A percentile compares a stretch with the other conserved stretches of the same genome.
Conservation (phyloP, 768 basidiomycete species). For the Neoboletus subvelutipes region DNA sequence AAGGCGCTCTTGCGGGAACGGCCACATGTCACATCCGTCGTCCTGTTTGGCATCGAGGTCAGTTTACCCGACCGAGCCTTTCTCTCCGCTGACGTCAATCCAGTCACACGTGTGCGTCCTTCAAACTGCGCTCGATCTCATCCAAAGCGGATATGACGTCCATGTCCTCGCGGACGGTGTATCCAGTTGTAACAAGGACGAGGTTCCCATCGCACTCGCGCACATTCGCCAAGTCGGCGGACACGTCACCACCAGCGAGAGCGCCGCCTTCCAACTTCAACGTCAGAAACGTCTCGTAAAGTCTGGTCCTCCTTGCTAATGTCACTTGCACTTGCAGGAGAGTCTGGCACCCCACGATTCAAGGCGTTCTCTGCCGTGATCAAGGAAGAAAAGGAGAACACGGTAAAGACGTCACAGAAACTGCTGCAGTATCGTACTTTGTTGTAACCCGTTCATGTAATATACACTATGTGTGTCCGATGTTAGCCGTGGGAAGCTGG, state of each 20-base stretch:
- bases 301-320: conserved; percentile 15
- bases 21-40: conserved; percentile 53
- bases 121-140: conserved; percentile 75
- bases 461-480: not conserved
- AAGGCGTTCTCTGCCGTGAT: conserved; percentile 68
- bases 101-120: conserved; percentile 89
- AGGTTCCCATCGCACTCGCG: conserved; percentile 72
- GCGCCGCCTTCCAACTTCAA: conserved; percentile 74
- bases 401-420: conserved; percentile 38
- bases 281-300: conserved; percentile 35
- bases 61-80: conserved; percentile 13
- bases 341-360: conserved; percentile 64
- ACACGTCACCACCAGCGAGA: conserved; percentile 78
- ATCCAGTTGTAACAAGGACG: conserved; percentile 77
- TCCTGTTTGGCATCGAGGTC: conserved; percentile 90
- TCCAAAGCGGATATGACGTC: conserved; percentile 48
- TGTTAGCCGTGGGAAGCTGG: conserved; percentile 21
- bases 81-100: conserved; percentile 4
- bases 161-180: conserved; percentile 84
- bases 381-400: conserved; percentile 74
- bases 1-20: conserved; percentile 46
- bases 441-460: conserved; percentile 7
- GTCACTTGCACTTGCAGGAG: conserved; percentile 39
- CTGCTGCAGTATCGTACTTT: conserved; percentile 32
- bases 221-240: conserved; percentile 74